Evolutionary conservation across 352 stramenopile genomes (phyloP), one percentile per base, ranked within the genome.

Genomic region (Detonula confervacea): DNA sequence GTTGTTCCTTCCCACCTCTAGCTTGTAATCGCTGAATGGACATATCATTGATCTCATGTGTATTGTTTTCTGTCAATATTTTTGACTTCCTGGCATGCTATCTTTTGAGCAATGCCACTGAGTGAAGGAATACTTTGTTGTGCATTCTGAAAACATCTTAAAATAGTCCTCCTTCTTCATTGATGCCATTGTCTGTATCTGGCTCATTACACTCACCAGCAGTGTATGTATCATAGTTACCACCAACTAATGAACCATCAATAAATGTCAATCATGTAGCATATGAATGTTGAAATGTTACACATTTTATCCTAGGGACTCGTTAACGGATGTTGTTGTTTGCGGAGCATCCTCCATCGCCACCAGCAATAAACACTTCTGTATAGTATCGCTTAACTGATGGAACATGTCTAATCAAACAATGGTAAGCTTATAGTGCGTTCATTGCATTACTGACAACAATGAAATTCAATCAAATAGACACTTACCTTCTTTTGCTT

Each of bases 21-120:
- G n/a, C n/a, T n/a, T n/a, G n/a, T n/a, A n/a, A n/a, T n/a, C n/a
- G n/a, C n/a, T n/a, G n/a, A n/a, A n/a, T n/a, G n/a, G n/a, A n/a
- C n/a, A n/a, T n/a, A n/a, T n/a, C 49, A 29, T 33, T 57, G 39
- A 71, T 57, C 20, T 71, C 61, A 54, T 71, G 60, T 22, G 42
- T 71, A 71, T 29, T 71, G 61, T 27, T 71, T 71, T 25, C 60
- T 51, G 22, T 60, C 44, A 20, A 57, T 12, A 6, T 22, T 55
- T 71, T 52, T 71, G 3, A 7, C 42, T 44, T 71, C 24, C 16
- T 44, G 18, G 1, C 24, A 7, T 6, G 39, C 42, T 11, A 71
- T 14, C 16, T 56, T 59, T 29, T 37, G 20, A 33, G 61, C 61
- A 7, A 71, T 27, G 30, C 46, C 42, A 39, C 20, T 39, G 4